Evolutionary conservation across 768 basidiomycete species (phyloP), one percentile per base, ranked within the genome.

Genomic region (Amanita rubescens): DNA sequence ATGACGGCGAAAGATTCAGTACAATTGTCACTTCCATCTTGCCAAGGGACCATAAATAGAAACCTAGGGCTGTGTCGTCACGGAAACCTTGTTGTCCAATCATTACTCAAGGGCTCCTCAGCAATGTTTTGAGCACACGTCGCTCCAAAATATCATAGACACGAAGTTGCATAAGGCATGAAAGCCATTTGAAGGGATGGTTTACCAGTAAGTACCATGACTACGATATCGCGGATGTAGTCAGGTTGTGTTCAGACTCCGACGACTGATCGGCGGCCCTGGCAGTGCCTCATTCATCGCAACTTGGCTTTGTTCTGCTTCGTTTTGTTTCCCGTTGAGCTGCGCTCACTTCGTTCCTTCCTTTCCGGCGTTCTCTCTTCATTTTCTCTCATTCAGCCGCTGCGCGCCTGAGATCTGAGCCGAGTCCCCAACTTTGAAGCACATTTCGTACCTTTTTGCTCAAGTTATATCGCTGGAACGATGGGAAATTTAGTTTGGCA

Each of bases 401-500:
- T n/a, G 51, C 20, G 51, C 51, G 60, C 60, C 57, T 63, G 62
- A 60, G 63, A 63, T 64, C 60, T 59, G 69, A 71, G 70, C 71
- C 68, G 70, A 54, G 69, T 69, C 68, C 68, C 58, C 24, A 32
- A 42, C 64, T 59, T 30, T 57, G 62, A 59, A 60, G 59, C 61
- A 61, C 65, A 49, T 41, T 62, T 55, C 53, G 62, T 65, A 61
- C 57, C 59, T 58, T 54, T 59, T 62, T 58, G 54, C 60, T 59
- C 25, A 39, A 51, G 19, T 33, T 57, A 39, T 24, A 42, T 48
- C 32, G 25, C 34, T 49, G 32, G 12, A 32, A 59, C 57, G 58
- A 93, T 92, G 90, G 90, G 89, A 57, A 83, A 81, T 46, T 76
- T 93, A 59, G 69, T 91, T 60, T 90, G 89, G 89, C 82, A 89